Evolutionary conservation across 768 basidiomycete genomes (phyloP).

Genomic region (Coprinellus aureogranulatus): DNA sequence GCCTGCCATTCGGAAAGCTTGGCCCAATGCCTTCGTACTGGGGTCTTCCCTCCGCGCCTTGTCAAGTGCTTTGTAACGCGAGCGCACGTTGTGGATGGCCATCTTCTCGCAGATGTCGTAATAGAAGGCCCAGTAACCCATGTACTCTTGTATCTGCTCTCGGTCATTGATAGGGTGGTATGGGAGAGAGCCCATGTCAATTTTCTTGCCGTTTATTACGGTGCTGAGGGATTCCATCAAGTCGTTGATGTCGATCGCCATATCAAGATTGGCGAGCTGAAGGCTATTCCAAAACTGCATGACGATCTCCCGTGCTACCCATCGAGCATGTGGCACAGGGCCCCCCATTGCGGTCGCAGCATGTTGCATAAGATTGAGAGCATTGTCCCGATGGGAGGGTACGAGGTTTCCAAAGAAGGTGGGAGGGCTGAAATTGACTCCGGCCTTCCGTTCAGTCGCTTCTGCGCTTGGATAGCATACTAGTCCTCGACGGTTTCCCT

Average conservation of each 20-base stretch:
- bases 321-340: neutral
- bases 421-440: neutral
- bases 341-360: neutral
- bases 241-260: neutral
- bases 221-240: neutral
- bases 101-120: neutral
- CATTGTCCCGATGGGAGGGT: neutral
- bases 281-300: neutral
- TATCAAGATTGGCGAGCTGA: neutral
- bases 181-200: neutral
- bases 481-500: too few species aligned
- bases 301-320: neutral
- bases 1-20: neutral
- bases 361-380: neutral
- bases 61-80: neutral
- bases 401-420: slow-evolving; percentile 1
- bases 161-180: neutral
- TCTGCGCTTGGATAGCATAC: too few species aligned
- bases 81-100: neutral
- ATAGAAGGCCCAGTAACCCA: neutral
- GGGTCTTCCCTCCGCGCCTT: neutral
- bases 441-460: neutral
- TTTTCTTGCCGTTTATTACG: neutral
- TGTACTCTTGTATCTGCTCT: neutral
- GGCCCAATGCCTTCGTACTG: neutral